Evolutionary conservation across 2,329 filamentous ascomycete genomes (phyloP).

Genomic region (Aspergillus sp.): DNA sequence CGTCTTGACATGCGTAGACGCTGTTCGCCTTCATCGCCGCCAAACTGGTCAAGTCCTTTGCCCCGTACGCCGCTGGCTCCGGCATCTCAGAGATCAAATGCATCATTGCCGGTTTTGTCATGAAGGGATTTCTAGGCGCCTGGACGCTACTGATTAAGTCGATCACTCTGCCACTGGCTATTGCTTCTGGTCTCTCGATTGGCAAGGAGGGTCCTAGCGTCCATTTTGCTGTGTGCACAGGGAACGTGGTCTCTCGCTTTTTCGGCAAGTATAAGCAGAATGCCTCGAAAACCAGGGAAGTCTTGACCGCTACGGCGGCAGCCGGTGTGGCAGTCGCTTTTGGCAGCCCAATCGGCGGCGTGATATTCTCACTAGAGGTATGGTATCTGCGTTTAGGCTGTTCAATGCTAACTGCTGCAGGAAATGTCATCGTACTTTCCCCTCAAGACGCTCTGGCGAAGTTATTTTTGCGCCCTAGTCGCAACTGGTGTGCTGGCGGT

Average conservation of each 20-base stretch:
- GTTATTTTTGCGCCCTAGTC: slow-evolving; percentile 94
- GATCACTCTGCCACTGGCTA: slow-evolving; percentile 78
- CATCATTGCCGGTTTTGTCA: slow-evolving; percentile 96
- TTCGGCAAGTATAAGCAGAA: slow-evolving; percentile 89
- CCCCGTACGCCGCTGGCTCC: slow-evolving; percentile 90
- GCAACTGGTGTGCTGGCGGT: slow-evolving; percentile 80
- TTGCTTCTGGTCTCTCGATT: slow-evolving; percentile 86
- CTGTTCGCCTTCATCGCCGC: slow-evolving; percentile 76
- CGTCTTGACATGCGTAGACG: slow-evolving; percentile 38
- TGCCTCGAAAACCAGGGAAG: slow-evolving; percentile 89
- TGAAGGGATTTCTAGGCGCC: slow-evolving; percentile 93
- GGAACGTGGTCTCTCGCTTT: slow-evolving; percentile 87
- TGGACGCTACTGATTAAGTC: slow-evolving; percentile 94
- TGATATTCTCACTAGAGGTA: slow-evolving; percentile 83
- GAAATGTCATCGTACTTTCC: slow-evolving; percentile 97
- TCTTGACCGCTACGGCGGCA: slow-evolving; percentile 86
- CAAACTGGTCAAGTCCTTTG: slow-evolving; percentile 77
- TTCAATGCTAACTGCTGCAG: slow-evolving; percentile 21
- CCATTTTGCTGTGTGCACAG: slow-evolving; percentile 97
- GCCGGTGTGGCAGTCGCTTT: slow-evolving; percentile 95
- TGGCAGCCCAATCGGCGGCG: slow-evolving; percentile 91
- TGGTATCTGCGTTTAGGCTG: slow-evolving; percentile 1
- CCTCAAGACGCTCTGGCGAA: slow-evolving; percentile 94
- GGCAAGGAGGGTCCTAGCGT: slow-evolving; percentile 97
- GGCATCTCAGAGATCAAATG: slow-evolving; percentile 99